Evolutionary conservation across 75 land plant species (phyloP).

Genomic region (Cryptomeria japonica): DNA sequence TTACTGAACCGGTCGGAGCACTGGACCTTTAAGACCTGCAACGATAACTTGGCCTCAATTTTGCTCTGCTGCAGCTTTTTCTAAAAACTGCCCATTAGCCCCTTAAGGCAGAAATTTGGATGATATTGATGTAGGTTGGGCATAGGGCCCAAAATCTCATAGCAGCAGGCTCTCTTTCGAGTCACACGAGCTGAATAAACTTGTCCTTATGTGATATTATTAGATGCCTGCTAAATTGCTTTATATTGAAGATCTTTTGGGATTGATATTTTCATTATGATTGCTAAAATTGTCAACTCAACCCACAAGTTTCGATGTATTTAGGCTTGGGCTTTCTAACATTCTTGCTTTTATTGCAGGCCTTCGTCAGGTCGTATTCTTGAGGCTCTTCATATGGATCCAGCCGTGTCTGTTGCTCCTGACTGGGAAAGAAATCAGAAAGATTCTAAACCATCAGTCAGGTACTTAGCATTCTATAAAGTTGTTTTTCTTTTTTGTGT

Average conservation of each 20-base stretch:
- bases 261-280: background rate
- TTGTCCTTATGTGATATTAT: background rate
- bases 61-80: conserved; percentile 78
- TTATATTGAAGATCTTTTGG: conserved; percentile 8
- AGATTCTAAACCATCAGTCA: conserved; percentile 41
- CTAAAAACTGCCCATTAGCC: conserved; percentile 34
- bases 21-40: conserved; percentile 89
- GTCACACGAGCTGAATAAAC: conserved; percentile 10
- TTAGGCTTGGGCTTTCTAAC: conserved; percentile 13
- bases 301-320: background rate
- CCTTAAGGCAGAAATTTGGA: conserved; percentile 34
- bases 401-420: conserved; percentile 76
- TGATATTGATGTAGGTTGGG: conserved; percentile 38
- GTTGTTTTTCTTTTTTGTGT: background rate
- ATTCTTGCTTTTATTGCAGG: conserved; percentile 49
- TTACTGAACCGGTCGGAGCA: conserved; percentile 88
- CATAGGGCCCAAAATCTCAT: conserved; percentile 23
- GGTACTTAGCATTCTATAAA: conserved; percentile 23
- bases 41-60: conserved; percentile 71
- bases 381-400: conserved; percentile 96
- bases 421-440: conserved; percentile 64
- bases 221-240: conserved; percentile 10
- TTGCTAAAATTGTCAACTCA: background rate
- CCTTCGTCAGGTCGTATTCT: conserved; percentile 78
- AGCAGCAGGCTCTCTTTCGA: conserved; percentile 8